Base-by-base conservation (phyloP, 2,329 filamentous ascomycete genomes). In the Xylogone sp. region DNA sequence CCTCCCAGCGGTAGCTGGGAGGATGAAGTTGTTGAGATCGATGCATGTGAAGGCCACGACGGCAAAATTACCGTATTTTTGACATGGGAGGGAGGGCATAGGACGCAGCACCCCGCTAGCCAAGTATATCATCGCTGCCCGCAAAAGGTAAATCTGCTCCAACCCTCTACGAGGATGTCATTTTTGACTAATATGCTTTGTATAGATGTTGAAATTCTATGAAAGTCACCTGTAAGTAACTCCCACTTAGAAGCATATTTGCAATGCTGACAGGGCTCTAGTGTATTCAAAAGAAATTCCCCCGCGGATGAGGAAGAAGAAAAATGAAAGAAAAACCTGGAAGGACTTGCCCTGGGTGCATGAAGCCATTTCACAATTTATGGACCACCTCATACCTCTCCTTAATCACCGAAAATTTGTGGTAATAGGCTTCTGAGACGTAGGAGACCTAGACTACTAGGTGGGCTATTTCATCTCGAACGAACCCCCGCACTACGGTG, bases 1-100 rank as follows among this genome's bases (percentile, higher is more conserved):
- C 85, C 86, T 2, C 89, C 89, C 0, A 75, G 78, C 2, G 88
- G 88, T 7, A 84, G 78, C 27, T 94, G 89, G 89, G 89, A 94
- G 58, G 81, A 90, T 10, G 76, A 88, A 2, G 81, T 93, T 21
- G 75, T 79, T 19, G 74, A 75, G 1, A 84, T 94, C 27, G 87
- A 91, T 58, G 87, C 86, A 0, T 86, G 87, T 52, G 81, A 90
- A 60, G 84, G 90, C 58, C 77, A 79, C 46, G 73, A 78, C 21
- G 79, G 77, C 18, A 78, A 76, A 53, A 73, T 89, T 13, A 76
- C 83, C 27, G 87, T 87, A 1, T 90, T 86, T 59, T 70, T 92
- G 27, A 81, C 82, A 12, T 93, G 89, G 88, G 85, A 83, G 60
- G 83, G 86, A 54, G 83, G 83, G 8, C 75, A 81, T 45, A 91